Conservation (phyloP, 169 alveolate genomes). For the Plasmodium cynomolgi region DNA sequence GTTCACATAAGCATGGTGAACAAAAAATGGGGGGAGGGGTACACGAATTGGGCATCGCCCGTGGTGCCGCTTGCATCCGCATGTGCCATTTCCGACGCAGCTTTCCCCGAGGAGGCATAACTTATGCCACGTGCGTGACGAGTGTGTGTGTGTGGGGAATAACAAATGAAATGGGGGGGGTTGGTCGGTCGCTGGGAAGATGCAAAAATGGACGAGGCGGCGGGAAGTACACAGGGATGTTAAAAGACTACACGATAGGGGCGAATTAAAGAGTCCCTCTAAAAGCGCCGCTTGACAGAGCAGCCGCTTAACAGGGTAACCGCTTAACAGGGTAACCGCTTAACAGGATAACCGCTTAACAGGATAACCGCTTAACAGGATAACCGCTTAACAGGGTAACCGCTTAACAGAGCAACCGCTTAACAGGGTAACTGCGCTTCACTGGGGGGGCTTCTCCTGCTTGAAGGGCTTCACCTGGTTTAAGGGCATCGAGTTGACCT, state of each 20-base stretch:
- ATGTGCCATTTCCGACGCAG: too few species aligned
- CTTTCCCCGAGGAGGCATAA: too few species aligned
- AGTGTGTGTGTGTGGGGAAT: background rate
- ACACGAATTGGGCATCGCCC: background rate
- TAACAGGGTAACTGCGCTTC: background rate
- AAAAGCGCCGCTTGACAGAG: too few species aligned
- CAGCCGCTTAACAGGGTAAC: background rate
- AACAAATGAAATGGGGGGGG: background rate
- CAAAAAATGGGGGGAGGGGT: background rate
- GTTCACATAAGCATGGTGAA: background rate
- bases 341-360: background rate
- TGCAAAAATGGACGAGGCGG: background rate
- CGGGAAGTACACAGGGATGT: background rate
- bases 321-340: too few species aligned
- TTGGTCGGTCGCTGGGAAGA: background rate
- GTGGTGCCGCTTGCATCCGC: background rate
- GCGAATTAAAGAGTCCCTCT: background rate
- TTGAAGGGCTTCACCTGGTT: constrained; percentile 61
- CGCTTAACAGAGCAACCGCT: too few species aligned
- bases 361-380: too few species aligned
- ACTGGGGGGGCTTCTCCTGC: background rate
- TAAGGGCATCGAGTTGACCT: constrained; percentile 74
- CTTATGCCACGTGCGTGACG: background rate
- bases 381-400: background rate
- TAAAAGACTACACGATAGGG: background rate